Percentiles rank a stretch among this genome's conserved stretches.
Evolutionary conservation across 768 basidiomycete genomes (phyloP).

Genomic region (Mycena rosella): DNA sequence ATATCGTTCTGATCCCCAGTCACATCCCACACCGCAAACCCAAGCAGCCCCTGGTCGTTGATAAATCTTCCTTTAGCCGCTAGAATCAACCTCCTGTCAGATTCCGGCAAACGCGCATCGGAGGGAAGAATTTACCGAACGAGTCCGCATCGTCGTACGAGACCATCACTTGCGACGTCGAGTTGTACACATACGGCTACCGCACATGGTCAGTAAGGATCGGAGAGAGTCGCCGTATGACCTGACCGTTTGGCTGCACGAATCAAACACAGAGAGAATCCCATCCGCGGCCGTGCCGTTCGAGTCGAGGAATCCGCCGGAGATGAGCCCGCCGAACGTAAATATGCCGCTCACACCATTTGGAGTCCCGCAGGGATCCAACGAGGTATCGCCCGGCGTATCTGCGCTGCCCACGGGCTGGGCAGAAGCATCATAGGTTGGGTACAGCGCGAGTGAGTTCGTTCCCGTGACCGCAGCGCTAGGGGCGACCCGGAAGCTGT

Average conservation of each 20-base stretch:
- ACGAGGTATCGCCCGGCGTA: slow-evolving; percentile 49
- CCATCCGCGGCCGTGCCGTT: slow-evolving; percentile 57
- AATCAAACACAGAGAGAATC: slow-evolving; percentile 68
- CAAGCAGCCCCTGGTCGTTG: slow-evolving; percentile 62
- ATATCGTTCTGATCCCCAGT: slow-evolving; percentile 74
- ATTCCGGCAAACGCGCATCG: not conserved
- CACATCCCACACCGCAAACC: slow-evolving; percentile 82
- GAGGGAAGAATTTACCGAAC: slow-evolving; percentile 49
- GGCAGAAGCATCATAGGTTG: slow-evolving; percentile 59
- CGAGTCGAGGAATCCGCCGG: slow-evolving; percentile 64
- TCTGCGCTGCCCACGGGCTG: slow-evolving; percentile 73
- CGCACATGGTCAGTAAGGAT: not conserved
- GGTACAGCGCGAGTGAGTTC: slow-evolving; percentile 59
- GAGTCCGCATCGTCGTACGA: slow-evolving; percentile 76
- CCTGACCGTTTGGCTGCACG: slow-evolving; percentile 81
- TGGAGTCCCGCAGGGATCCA: slow-evolving; percentile 71
- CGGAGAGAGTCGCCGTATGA: not conserved
- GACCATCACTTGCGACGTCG: slow-evolving; percentile 65
- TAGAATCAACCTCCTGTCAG: slow-evolving; percentile 7
- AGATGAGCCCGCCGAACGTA: slow-evolving; percentile 73
- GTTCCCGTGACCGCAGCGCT: slow-evolving; percentile 52
- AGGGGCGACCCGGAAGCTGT: slow-evolving; percentile 68
- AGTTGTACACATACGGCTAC: slow-evolving; percentile 79
- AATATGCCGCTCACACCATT: slow-evolving; percentile 68
- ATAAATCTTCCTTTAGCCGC: slow-evolving; percentile 73